These are phyloP conservation scores for Dioscorea dumetorum DNA, from an alignment of 106 monocot species.

Conservation along the genomic window DNA sequence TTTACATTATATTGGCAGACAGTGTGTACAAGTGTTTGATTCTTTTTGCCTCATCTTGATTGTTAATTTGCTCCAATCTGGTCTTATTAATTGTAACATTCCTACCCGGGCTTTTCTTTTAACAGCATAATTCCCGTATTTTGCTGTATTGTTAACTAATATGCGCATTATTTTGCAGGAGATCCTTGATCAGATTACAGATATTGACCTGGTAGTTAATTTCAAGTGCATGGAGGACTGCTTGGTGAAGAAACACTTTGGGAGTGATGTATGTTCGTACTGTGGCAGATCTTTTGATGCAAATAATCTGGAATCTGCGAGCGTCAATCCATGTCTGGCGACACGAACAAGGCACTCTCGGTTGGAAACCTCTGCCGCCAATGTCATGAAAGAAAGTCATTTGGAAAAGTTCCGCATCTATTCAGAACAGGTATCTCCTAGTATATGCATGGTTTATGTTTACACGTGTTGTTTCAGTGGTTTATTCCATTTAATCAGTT, in stretches of 20 bases:
- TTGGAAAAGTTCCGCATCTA: slow-evolving; percentile 47
- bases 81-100: no score
- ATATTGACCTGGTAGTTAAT: slow-evolving; percentile 91
- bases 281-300: slow-evolving; percentile 54
- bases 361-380: slow-evolving; percentile 25
- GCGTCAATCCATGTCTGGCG: slow-evolving; percentile 42
- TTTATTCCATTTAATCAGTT: no score
- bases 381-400: slow-evolving; percentile 24
- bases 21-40: no score
- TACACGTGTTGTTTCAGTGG: no score
- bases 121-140: no score
- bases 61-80: no score
- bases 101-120: no score
- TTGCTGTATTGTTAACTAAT: no score
- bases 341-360: slow-evolving; percentile 25
- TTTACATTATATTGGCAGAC: no score
- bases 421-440: slow-evolving; percentile 46
- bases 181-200: slow-evolving; percentile 81
- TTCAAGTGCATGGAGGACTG: slow-evolving; percentile 66
- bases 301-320: slow-evolving; percentile 33
- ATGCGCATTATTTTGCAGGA: slow-evolving; percentile 32
- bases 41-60: no score
- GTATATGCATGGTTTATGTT: no score
- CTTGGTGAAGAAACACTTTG: slow-evolving; percentile 54
- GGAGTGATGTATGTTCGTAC: slow-evolving; percentile 42